Conservation (phyloP, 257 asterid genomes). For the Fraxinus cuspidata region DNA sequence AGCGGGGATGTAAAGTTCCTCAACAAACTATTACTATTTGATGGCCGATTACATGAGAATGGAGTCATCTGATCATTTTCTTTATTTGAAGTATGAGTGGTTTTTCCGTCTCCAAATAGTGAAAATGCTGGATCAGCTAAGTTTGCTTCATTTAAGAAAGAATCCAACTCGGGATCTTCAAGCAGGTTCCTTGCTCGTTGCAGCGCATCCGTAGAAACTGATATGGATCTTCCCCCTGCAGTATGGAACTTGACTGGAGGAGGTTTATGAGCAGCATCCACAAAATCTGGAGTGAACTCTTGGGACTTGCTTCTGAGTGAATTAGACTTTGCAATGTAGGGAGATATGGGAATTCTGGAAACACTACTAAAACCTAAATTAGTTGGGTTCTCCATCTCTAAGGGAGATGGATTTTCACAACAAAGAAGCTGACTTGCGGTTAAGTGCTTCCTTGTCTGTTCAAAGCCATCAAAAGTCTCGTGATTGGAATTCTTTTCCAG, state of each 20-base stretch:
- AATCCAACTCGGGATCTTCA: constrained; percentile 66
- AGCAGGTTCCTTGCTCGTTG: constrained; percentile 84
- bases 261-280: constrained; percentile 47
- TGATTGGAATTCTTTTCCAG: constrained; percentile 49
- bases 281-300: constrained; percentile 37
- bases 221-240: constrained; percentile 95
- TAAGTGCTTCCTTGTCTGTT: constrained; percentile 35
- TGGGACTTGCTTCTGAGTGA: constrained; percentile 31
- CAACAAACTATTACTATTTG: constrained; percentile 33
- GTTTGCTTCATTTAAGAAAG: constrained; percentile 46
- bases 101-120: constrained; percentile 34
- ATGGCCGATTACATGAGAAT: constrained; percentile 32
- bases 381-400: constrained; percentile 25
- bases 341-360: constrained; percentile 29
- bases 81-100: constrained; percentile 30
- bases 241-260: constrained; percentile 83
- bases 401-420: constrained; percentile 31
- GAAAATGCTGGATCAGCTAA: constrained; percentile 41
- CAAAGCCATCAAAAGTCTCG: constrained; percentile 37
- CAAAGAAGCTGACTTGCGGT: constrained; percentile 33
- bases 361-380: constrained; percentile 36
- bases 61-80: constrained; percentile 54
- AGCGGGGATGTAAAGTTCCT: constrained; percentile 70
- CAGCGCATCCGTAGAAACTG: constrained; percentile 86
- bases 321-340: constrained; percentile 38